These are phyloP conservation scores for Mucor piriformis DNA, from an alignment of 371 early-diverging fungal genomes.

Conservation along the genomic window DNA sequence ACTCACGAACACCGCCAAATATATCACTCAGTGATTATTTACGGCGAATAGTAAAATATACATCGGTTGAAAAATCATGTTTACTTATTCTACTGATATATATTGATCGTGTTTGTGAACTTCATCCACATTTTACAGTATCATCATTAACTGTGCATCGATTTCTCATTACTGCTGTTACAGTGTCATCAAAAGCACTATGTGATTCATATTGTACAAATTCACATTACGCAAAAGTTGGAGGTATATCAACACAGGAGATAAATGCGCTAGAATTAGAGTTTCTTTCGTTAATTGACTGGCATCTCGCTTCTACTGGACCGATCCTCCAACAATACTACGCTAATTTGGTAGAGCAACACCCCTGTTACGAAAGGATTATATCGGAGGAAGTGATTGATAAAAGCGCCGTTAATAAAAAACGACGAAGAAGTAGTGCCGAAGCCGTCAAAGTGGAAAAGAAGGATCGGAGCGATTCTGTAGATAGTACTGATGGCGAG, in stretches of 20 bases:
- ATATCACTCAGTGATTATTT: conserved; percentile 84
- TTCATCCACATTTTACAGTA: conserved; percentile 83
- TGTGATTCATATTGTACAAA: conserved; percentile 89
- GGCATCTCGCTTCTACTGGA: conserved; percentile 82
- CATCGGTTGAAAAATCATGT: conserved; percentile 87
- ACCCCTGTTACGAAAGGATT: conserved; percentile 51
- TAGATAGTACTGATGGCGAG: conserved; percentile 5
- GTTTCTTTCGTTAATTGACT: conserved; percentile 84
- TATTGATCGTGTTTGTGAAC: conserved; percentile 88
- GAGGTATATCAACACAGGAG: conserved; percentile 92
- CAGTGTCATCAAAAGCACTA: conserved; percentile 86
- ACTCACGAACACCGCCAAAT: conserved; percentile 92
- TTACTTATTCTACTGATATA: conserved; percentile 87
- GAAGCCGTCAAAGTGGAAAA: conserved; percentile 5
- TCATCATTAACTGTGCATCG: conserved; percentile 93
- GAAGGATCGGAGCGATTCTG: conserved; percentile 6
- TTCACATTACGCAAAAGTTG: conserved; percentile 90
- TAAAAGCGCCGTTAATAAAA: conserved; percentile 10
- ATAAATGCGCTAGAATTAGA: conserved; percentile 95
- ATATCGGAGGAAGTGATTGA: background rate
- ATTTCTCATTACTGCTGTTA: conserved; percentile 92
- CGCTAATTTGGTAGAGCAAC: conserved; percentile 76
- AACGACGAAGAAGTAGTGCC: conserved; percentile 28
- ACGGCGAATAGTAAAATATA: conserved; percentile 85
- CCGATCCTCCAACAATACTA: conserved; percentile 87